phyloP scores from a whole-genome alignment of 495 filamentous ascomycete genomes.

The Darksidea phi region DNA sequence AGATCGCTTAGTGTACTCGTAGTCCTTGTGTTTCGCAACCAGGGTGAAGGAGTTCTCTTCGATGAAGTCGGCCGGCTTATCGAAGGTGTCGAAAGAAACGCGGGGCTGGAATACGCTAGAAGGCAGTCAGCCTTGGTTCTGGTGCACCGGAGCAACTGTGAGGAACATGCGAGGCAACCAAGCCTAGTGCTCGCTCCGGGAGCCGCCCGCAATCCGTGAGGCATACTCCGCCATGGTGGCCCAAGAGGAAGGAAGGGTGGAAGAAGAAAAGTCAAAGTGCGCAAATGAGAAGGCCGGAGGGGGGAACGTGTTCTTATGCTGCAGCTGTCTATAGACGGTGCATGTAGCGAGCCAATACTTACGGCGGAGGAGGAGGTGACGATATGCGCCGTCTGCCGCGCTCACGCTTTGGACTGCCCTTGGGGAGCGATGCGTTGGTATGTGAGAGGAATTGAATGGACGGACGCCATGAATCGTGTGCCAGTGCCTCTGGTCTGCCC shows the following conservation, averaged over 20 bases:
- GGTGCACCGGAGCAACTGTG: constrained; percentile 12
- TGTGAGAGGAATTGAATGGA: constrained; percentile 36
- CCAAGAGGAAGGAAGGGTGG: not conserved
- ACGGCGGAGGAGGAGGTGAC: constrained; percentile 42
- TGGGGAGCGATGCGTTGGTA: constrained; percentile 21
- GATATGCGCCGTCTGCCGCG: constrained; percentile 32
- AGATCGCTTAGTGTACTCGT: constrained; percentile 77
- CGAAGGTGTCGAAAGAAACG: constrained; percentile 94
- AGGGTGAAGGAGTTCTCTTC: constrained; percentile 61
- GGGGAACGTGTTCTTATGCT: constrained; percentile 4
- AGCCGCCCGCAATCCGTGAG: constrained; percentile 27
- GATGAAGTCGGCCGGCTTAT: constrained; percentile 69
- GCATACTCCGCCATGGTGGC: constrained; percentile 24
- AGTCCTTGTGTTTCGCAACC: constrained; percentile 85
- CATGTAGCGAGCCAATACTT: constrained; percentile 19
- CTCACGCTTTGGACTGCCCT: constrained; percentile 28
- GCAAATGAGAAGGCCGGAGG: constrained; percentile 1
- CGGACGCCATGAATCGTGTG: constrained; percentile 23
- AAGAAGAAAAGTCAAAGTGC: not conserved
- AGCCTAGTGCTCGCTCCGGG: constrained; percentile 22
- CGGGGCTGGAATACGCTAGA: constrained; percentile 53
- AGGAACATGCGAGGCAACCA: constrained; percentile 24
- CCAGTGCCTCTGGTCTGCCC: constrained; percentile 7
- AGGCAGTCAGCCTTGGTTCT: constrained; percentile 11
- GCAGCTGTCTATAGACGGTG: not conserved